These are phyloP conservation scores for Cutaneotrichosporon sp. DNA, from an alignment of 1,284 basidiomycete genomes.

Conservation along the genomic window DNA sequence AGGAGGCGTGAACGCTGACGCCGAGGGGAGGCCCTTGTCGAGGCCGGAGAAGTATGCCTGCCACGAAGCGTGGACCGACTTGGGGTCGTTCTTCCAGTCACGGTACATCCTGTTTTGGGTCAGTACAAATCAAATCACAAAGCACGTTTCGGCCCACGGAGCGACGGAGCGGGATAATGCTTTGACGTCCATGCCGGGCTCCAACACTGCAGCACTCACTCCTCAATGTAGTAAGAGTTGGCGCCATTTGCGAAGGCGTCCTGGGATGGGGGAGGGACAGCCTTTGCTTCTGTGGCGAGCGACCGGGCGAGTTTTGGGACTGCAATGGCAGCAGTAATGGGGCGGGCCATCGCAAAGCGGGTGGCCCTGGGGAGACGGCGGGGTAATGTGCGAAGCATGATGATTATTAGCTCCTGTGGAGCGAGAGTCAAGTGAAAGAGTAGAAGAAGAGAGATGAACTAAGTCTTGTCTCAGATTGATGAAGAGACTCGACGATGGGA, in stretches of 20 bases:
- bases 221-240: slow-evolving; percentile 92
- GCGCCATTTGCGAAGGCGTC: slow-evolving; percentile 78
- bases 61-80: slow-evolving; percentile 92
- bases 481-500: neutral
- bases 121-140: too few species aligned
- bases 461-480: neutral
- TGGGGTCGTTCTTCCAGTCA: slow-evolving; percentile 83
- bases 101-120: slow-evolving; percentile 67
- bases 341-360: slow-evolving; percentile 7
- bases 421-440: neutral
- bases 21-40: slow-evolving; percentile 78
- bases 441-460: neutral
- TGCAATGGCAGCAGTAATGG: slow-evolving; percentile 7
- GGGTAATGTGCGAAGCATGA: slow-evolving; percentile 32
- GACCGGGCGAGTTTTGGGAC: slow-evolving; percentile 14
- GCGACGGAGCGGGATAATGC: too few species aligned
- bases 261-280: slow-evolving; percentile 44
- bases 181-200: neutral
- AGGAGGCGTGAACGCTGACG: slow-evolving; percentile 79
- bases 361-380: slow-evolving; percentile 21
- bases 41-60: slow-evolving; percentile 90
- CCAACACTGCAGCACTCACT: slow-evolving; percentile 53
- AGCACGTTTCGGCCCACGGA: too few species aligned
- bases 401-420: slow-evolving; percentile 4
- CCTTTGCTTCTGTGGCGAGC: slow-evolving; percentile 36